These are phyloP conservation scores for Pelargonium australe DNA, from an alignment of 441 rosid genomes.

Conservation along the genomic window DNA sequence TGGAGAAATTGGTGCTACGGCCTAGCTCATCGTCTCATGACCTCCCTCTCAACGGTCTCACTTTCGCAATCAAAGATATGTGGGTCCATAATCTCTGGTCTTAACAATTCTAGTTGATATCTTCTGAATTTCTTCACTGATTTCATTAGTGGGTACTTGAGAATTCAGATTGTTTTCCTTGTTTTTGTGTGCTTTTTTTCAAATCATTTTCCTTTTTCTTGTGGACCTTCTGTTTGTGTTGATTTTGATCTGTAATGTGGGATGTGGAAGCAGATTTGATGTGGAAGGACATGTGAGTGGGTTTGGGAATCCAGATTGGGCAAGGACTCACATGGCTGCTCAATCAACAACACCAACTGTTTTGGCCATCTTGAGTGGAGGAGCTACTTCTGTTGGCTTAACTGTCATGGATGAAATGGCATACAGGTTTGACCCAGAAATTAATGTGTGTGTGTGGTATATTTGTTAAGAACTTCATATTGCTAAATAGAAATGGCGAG, in stretches of 20 bases:
- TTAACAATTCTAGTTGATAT: conserved; percentile 3
- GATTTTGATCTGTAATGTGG: neutral
- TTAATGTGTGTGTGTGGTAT: too few species aligned
- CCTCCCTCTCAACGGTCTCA: conserved; percentile 54
- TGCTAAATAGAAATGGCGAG: too few species aligned
- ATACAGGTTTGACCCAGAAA: conserved; percentile 44
- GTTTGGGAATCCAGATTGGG: conserved; percentile 96
- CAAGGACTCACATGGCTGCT: conserved; percentile 68
- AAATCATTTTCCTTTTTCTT: neutral
- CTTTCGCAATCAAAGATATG: conserved; percentile 91
- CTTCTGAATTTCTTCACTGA: neutral
- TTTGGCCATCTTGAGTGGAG: conserved; percentile 51
- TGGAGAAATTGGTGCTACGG: conserved; percentile 51
- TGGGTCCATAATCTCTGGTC: conserved; percentile 20
- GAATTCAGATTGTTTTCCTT: neutral
- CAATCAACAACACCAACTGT: conserved; percentile 64
- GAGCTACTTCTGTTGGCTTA: conserved; percentile 68
- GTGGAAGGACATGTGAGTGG: conserved; percentile 76
- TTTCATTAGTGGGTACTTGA: neutral
- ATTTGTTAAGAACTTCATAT: too few species aligned
- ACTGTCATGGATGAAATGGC: conserved; percentile 97
- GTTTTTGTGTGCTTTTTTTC: neutral
- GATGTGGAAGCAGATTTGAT: conserved; percentile 54
- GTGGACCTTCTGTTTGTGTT: neutral
- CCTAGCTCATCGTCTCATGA: conserved; percentile 42